These are phyloP conservation scores for Geoglossum cookeanum DNA, from an alignment of 2,329 filamentous ascomycete genomes.

Conservation along the genomic window DNA sequence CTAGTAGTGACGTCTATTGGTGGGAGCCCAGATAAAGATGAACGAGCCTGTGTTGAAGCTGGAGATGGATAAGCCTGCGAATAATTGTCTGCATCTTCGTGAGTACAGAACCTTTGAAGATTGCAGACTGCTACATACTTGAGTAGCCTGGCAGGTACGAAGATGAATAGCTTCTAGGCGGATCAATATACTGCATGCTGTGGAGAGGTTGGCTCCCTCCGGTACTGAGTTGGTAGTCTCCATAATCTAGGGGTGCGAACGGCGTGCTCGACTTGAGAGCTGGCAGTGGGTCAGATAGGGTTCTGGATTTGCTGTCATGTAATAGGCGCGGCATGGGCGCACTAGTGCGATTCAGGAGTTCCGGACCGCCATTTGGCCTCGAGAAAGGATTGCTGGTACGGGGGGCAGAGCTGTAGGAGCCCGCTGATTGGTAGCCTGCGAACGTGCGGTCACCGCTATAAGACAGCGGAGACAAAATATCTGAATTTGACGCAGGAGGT, in stretches of 20 bases:
- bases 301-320: neutral
- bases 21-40: neutral
- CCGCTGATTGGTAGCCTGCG: neutral
- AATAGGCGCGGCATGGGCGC: neutral
- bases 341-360: neutral
- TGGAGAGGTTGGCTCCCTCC: neutral
- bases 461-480: neutral
- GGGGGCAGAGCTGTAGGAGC: neutral
- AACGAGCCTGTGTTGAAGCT: neutral
- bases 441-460: neutral
- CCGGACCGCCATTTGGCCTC: neutral
- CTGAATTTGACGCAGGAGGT: neutral
- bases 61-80: neutral
- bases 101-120: neutral
- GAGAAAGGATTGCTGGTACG: slow-evolving; percentile 1
- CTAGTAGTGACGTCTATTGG: neutral
- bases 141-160: neutral
- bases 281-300: neutral
- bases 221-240: neutral
- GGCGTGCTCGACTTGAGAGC: neutral
- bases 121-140: neutral
- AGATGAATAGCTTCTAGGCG: slow-evolving; percentile 1
- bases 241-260: neutral
- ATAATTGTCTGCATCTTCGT: neutral
- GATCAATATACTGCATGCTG: neutral